phyloP scores from a whole-genome alignment of 768 basidiomycete species.

The Amyloporia xantha region DNA sequence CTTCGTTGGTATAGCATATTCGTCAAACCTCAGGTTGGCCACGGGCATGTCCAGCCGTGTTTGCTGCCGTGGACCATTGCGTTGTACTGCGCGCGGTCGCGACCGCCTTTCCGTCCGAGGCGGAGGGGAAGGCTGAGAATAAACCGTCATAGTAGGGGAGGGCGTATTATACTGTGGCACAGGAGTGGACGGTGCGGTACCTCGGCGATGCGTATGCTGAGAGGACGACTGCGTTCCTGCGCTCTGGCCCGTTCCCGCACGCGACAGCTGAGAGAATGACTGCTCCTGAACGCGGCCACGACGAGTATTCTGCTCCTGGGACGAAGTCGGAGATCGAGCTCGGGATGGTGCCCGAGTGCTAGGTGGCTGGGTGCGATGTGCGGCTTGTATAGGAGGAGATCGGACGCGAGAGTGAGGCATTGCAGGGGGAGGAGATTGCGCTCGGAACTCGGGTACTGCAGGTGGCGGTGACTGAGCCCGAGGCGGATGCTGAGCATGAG shows the following conservation, averaged over 20 bases:
- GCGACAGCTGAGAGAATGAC: neutral
- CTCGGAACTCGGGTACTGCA: constrained; percentile 2
- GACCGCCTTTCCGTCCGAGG: neutral
- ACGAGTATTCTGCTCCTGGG: constrained; percentile 7
- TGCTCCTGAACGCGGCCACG: neutral
- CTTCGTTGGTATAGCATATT: constrained; percentile 45
- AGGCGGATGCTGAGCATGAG: neutral
- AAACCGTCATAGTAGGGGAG: constrained; percentile 12
- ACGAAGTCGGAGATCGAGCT: constrained; percentile 11
- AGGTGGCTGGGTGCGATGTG: constrained; percentile 12
- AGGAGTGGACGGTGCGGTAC: constrained; percentile 15
- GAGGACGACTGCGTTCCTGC: neutral
- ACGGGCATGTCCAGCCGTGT: neutral
- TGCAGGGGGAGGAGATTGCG: constrained; percentile 3
- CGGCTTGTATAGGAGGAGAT: constrained; percentile 4
- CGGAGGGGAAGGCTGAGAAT: constrained; percentile 11
- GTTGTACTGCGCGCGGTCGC: constrained; percentile 1
- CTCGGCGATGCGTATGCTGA: neutral
- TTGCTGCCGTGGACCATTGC: neutral
- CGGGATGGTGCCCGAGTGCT: constrained; percentile 5
- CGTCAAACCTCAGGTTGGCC: constrained; percentile 25
- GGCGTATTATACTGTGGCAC: constrained; percentile 9
- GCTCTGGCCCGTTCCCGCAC: neutral
- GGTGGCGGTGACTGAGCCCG: constrained; percentile 6
- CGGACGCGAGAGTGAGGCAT: neutral